A percentile compares a stretch with the other conserved stretches of the same genome.
Evolutionary conservation across 768 basidiomycete species (phyloP).

Genomic region (Amanita brunnescens): DNA sequence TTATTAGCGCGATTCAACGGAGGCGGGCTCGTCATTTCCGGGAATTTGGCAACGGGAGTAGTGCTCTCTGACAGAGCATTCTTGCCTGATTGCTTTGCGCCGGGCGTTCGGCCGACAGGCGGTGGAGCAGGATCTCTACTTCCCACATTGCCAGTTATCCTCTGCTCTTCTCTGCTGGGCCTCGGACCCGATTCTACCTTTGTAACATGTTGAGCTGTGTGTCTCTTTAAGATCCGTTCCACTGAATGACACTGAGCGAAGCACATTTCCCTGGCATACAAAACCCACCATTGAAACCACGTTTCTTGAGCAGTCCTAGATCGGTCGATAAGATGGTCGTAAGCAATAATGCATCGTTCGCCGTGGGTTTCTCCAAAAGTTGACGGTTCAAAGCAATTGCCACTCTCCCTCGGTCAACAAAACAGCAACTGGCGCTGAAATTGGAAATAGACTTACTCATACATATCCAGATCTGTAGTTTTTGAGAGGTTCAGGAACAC

Average conservation of each 20-base stretch:
- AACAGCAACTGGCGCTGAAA: not conserved
- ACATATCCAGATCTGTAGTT: slow-evolving; percentile 79
- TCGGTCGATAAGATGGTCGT: slow-evolving; percentile 94
- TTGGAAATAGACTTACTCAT: slow-evolving; percentile 56
- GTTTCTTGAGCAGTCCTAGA: slow-evolving; percentile 65
- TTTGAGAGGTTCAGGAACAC: slow-evolving; percentile 72
- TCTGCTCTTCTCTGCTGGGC: not conserved
- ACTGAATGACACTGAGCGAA: slow-evolving; percentile 38
- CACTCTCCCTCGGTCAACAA: slow-evolving; percentile 40
- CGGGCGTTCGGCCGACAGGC: not conserved
- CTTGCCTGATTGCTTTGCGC: not conserved
- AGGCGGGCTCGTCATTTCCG: not conserved
- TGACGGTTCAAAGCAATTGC: slow-evolving; percentile 76
- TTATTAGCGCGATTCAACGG: not conserved
- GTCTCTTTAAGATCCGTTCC: slow-evolving; percentile 83
- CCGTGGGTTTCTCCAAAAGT: slow-evolving; percentile 68
- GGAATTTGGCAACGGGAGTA: not conserved
- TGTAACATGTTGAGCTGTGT: slow-evolving; percentile 44
- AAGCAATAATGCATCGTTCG: slow-evolving; percentile 83
- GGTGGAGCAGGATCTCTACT: not conserved
- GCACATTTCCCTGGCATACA: not conserved
- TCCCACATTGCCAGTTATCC: not conserved
- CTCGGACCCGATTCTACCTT: not conserved
- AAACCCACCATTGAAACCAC: slow-evolving; percentile 72
- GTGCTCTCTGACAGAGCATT: not conserved